A percentile compares a stretch with the other conserved stretches of the same genome.
These are phyloP conservation scores for Aspergillus alliaceus DNA, from an alignment of 2,329 filamentous ascomycete species.

Conservation along the genomic window DNA sequence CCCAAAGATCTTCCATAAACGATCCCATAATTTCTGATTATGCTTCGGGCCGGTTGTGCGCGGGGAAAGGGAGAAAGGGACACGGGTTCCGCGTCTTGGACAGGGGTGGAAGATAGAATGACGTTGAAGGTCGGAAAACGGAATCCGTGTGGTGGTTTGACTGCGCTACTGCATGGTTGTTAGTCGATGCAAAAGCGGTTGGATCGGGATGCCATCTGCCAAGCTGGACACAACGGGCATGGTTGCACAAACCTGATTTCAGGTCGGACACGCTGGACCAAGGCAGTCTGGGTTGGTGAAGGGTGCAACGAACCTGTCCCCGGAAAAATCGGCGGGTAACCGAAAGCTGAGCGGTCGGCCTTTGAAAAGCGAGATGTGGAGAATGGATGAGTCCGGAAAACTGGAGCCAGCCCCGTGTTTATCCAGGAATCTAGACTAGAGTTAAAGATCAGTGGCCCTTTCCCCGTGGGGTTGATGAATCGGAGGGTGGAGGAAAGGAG, in stretches of 20 bases:
- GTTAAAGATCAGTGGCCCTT: constrained; percentile 6
- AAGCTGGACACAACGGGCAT: neutral
- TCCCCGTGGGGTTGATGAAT: constrained; percentile 14
- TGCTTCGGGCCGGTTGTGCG: neutral
- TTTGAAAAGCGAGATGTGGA: constrained; percentile 16
- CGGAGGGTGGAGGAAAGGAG: neutral
- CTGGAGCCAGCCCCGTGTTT: constrained; percentile 9
- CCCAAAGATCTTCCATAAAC: constrained; percentile 77
- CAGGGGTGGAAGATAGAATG: constrained; percentile 4
- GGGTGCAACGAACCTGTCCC: neutral
- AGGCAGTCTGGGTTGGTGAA: neutral
- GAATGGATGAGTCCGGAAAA: constrained; percentile 7
- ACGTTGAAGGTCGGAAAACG: constrained; percentile 14
- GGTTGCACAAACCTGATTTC: neutral
- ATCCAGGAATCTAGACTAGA: constrained; percentile 6
- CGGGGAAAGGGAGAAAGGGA: constrained; percentile 3
- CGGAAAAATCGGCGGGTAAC: neutral
- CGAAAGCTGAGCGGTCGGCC: constrained; percentile 9
- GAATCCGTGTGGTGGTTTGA: constrained; percentile 8
- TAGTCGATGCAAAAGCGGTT: neutral
- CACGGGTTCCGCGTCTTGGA: neutral
- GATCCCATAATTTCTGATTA: constrained; percentile 37
- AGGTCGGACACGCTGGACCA: neutral
- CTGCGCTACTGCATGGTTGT: neutral
- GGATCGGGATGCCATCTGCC: neutral